Percentiles rank a stretch among this genome's conserved stretches.
phyloP scores from a whole-genome alignment of 2,329 filamentous ascomycete species.

The Microdochium bolleyi region DNA sequence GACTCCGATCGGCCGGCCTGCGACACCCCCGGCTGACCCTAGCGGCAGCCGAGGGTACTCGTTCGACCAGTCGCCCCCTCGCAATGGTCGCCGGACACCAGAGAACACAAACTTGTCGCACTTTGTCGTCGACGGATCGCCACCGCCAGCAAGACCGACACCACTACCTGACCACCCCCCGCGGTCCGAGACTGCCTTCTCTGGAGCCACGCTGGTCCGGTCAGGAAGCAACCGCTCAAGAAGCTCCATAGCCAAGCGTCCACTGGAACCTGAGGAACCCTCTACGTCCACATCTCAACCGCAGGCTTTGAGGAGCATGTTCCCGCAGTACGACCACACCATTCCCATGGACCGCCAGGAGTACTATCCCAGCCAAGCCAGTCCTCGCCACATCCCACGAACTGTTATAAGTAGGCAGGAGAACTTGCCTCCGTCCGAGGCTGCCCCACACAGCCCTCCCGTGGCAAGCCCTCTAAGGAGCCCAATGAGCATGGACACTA shows the following conservation, averaged over 20 bases:
- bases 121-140: neutral
- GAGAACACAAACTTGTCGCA: neutral
- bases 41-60: neutral
- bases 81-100: neutral
- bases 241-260: slow-evolving; percentile 50
- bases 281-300: slow-evolving; percentile 14
- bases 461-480: slow-evolving; percentile 21
- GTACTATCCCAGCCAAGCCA: slow-evolving; percentile 61
- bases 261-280: slow-evolving; percentile 25
- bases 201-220: slow-evolving; percentile 40
- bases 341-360: slow-evolving; percentile 59
- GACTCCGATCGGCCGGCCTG: slow-evolving; percentile 14
- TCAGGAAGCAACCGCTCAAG: slow-evolving; percentile 41
- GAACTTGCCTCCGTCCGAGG: slow-evolving; percentile 34
- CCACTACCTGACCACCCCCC: slow-evolving; percentile 17
- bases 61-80: neutral
- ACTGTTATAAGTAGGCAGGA: slow-evolving; percentile 59
- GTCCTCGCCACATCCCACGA: slow-evolving; percentile 54
- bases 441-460: slow-evolving; percentile 12
- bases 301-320: slow-evolving; percentile 60
- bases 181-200: slow-evolving; percentile 42
- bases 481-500: slow-evolving; percentile 19
- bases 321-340: slow-evolving; percentile 64
- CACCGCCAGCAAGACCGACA: neutral
- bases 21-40: neutral